Percentiles rank a stretch among this genome's conserved stretches.
Evolutionary conservation across 2,329 filamentous ascomycete species (phyloP).

Genomic region (Diaporthe sp.): DNA sequence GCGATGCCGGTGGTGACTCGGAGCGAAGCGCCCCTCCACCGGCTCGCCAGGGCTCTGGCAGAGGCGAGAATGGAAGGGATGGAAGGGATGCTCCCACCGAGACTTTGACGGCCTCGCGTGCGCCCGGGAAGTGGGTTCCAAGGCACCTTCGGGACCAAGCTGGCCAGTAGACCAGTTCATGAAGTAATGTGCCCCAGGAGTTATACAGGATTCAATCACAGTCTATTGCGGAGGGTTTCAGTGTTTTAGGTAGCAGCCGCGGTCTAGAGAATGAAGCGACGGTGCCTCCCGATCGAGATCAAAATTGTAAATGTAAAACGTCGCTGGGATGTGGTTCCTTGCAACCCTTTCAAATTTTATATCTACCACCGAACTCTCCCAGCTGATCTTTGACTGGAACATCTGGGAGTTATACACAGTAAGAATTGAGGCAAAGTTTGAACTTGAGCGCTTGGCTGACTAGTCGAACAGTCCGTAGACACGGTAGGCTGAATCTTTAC

Average conservation of each 20-base stretch:
- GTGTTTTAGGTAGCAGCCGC: conserved; percentile 34
- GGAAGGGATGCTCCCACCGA: conserved; percentile 58
- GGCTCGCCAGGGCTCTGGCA: conserved; percentile 58
- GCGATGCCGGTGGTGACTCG: conserved; percentile 36
- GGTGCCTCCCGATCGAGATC: conserved; percentile 8
- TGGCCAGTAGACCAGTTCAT: conserved; percentile 34
- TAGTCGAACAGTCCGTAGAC: too few species aligned
- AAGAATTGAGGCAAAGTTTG: not conserved
- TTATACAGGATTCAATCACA: conserved; percentile 27
- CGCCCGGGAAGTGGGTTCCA: conserved; percentile 72
- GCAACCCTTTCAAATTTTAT: not conserved
- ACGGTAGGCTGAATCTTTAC: not conserved
- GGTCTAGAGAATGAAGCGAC: conserved; percentile 36
- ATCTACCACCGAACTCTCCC: not conserved
- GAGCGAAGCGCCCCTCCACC: conserved; percentile 43
- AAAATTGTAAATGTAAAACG: conserved; percentile 38
- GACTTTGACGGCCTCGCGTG: conserved; percentile 64
- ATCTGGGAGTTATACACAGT: not conserved
- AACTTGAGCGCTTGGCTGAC: not conserved
- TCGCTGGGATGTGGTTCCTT: not conserved
- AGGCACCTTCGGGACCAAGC: conserved; percentile 46
- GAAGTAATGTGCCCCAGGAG: conserved; percentile 32
- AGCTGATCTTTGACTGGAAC: not conserved
- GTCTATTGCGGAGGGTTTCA: conserved; percentile 32
- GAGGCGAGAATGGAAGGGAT: conserved; percentile 56